phyloP scores from a whole-genome alignment of 2,329 filamentous ascomycete species.

The Claviceps digitariae region DNA sequence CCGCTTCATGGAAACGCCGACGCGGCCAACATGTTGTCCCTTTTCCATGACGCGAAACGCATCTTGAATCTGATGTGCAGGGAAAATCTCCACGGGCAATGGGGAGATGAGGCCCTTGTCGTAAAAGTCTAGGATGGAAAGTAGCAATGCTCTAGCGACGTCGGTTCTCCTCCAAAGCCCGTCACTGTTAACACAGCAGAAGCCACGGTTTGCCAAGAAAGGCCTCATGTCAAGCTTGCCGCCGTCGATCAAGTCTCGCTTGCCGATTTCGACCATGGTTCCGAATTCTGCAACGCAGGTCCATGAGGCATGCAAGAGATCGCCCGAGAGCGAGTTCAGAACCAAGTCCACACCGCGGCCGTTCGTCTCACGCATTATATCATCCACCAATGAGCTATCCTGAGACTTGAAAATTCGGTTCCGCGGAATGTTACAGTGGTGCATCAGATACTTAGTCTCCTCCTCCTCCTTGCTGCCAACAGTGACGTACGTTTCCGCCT shows the following conservation, averaged over 20 bases:
- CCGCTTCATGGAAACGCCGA: neutral
- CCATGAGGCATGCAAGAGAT: slow-evolving; percentile 18
- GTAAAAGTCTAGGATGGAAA: neutral
- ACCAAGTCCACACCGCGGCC: slow-evolving; percentile 16
- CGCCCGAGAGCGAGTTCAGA: slow-evolving; percentile 15
- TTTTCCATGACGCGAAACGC: neutral
- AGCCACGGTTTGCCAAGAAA: neutral
- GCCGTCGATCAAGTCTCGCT: slow-evolving; percentile 20
- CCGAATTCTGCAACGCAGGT: slow-evolving; percentile 22
- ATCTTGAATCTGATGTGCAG: neutral
- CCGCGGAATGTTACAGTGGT: neutral
- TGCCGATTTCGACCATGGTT: slow-evolving; percentile 22
- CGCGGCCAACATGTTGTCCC: neutral
- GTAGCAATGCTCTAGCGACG: neutral
- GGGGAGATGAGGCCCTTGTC: neutral
- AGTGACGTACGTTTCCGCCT: neutral
- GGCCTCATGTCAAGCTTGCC: slow-evolving; percentile 27
- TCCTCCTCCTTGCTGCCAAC: neutral
- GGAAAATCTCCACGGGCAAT: neutral
- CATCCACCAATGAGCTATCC: neutral
- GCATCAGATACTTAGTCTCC: neutral
- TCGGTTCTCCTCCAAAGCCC: neutral
- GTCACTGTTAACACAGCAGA: neutral
- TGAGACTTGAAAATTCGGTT: neutral
- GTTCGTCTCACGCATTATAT: slow-evolving; percentile 10